phyloP scores from a whole-genome alignment of 2,329 filamentous ascomycete genomes.

The Chaetomiaceae sp. region DNA sequence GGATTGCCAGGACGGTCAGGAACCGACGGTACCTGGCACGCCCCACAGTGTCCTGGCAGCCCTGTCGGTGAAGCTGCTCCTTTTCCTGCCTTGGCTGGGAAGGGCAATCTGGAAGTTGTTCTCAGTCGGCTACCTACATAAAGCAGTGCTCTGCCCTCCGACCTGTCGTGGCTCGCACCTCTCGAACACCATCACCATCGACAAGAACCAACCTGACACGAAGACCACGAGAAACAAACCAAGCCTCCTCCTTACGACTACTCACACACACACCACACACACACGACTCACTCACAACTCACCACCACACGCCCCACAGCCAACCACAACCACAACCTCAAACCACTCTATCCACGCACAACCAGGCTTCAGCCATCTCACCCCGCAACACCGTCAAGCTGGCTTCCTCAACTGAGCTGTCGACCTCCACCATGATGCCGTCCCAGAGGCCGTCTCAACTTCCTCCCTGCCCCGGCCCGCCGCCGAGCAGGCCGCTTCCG shows the following conservation, averaged over 20 bases:
- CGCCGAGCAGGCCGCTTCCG: slow-evolving; percentile 60
- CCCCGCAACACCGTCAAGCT: slow-evolving; percentile 9
- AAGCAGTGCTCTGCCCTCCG: slow-evolving; percentile 20
- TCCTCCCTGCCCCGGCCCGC: slow-evolving; percentile 62
- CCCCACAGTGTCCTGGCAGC: slow-evolving; percentile 23
- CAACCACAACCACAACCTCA: not conserved
- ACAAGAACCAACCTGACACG: slow-evolving; percentile 18
- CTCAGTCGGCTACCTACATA: slow-evolving; percentile 26
- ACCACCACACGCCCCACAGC: not conserved
- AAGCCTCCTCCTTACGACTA: slow-evolving; percentile 4
- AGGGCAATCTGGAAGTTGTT: slow-evolving; percentile 26
- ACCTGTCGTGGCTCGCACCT: slow-evolving; percentile 12
- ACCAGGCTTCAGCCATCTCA: slow-evolving; percentile 5
- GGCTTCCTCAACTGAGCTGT: slow-evolving; percentile 13
- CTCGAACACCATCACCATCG: slow-evolving; percentile 22
- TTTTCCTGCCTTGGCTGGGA: slow-evolving; percentile 18
- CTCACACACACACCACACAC: not conserved
- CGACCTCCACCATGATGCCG: slow-evolving; percentile 41
- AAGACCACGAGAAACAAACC: slow-evolving; percentile 6
- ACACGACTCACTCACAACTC: slow-evolving; percentile 8
- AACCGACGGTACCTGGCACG: slow-evolving; percentile 11
- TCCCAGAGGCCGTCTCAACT: slow-evolving; percentile 60
- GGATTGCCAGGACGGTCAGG: slow-evolving; percentile 16
- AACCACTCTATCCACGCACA: no score
- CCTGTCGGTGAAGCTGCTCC: slow-evolving; percentile 24